Evolutionary conservation across 2,329 filamentous ascomycete genomes (phyloP).

Genomic region (Cercospora sp.): DNA sequence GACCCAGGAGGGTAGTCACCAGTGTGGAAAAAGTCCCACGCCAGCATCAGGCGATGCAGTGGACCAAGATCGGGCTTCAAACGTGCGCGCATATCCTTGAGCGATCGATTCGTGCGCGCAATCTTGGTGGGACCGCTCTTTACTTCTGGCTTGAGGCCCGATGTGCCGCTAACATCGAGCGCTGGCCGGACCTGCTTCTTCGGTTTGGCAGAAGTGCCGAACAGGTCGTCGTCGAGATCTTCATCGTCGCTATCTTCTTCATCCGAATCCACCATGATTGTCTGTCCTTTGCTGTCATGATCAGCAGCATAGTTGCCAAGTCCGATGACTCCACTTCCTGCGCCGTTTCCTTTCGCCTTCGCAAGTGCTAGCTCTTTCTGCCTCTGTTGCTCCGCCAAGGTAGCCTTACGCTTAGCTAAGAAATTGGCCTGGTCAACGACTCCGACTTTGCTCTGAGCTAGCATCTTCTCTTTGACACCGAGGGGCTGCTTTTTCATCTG

Average conservation of each 20-base stretch:
- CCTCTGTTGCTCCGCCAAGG: constrained; percentile 71
- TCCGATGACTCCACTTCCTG: constrained; percentile 74
- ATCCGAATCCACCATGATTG: constrained; percentile 87
- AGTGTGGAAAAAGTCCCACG: constrained; percentile 92
- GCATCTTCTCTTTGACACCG: constrained; percentile 28
- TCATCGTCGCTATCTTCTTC: constrained; percentile 48
- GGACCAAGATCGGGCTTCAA: constrained; percentile 84
- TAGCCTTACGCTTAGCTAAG: constrained; percentile 71
- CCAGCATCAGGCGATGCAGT: constrained; percentile 80
- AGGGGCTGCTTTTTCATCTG: constrained; percentile 37
- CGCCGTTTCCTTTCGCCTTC: constrained; percentile 59
- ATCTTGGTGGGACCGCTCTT: constrained; percentile 79
- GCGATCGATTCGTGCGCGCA: constrained; percentile 73
- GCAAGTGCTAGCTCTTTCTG: constrained; percentile 53
- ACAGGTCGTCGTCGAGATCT: constrained; percentile 68
- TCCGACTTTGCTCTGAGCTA: constrained; percentile 41
- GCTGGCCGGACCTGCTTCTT: constrained; percentile 45
- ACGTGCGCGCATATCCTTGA: constrained; percentile 91
- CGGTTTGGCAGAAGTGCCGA: constrained; percentile 53
- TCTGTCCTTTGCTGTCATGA: constrained; percentile 70
- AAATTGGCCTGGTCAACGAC: constrained; percentile 56
- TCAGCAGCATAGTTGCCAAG: constrained; percentile 77
- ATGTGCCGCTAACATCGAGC: constrained; percentile 35
- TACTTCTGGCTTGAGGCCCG: constrained; percentile 47
- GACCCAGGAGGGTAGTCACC: constrained; percentile 79